Percentiles rank a stretch among this genome's conserved stretches.
Evolutionary conservation across 352 stramenopile species (phyloP).

Genomic region (Phytophthora sansomeana): DNA sequence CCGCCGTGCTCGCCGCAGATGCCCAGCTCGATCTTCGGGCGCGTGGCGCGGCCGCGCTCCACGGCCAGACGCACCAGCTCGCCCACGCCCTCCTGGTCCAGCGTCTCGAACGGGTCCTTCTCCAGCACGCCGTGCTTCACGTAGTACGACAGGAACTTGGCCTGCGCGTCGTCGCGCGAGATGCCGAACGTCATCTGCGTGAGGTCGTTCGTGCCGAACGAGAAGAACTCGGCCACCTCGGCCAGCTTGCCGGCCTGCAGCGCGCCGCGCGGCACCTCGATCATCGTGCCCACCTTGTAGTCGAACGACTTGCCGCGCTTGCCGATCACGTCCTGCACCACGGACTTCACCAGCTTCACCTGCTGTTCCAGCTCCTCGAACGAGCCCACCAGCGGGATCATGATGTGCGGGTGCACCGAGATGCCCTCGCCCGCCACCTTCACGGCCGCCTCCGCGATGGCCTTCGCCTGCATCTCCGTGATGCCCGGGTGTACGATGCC

Average conservation of each 20-base stretch:
- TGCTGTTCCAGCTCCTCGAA: slow-evolving; percentile 36
- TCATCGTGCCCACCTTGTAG: slow-evolving; percentile 43
- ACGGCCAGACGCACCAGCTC: slow-evolving; percentile 10
- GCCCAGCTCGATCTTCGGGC: slow-evolving; percentile 16
- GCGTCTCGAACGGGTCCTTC: slow-evolving; percentile 41
- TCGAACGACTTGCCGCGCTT: slow-evolving; percentile 31
- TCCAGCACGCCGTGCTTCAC: slow-evolving; percentile 25
- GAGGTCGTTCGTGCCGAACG: slow-evolving; percentile 13
- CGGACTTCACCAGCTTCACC: slow-evolving; percentile 36
- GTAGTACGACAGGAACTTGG: slow-evolving; percentile 34
- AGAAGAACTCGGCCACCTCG: slow-evolving; percentile 11
- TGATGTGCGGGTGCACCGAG: slow-evolving; percentile 35
- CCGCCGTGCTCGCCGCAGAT: slow-evolving; percentile 15
- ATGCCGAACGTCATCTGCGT: slow-evolving; percentile 14
- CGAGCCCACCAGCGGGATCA: slow-evolving; percentile 31
- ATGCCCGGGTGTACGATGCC: slow-evolving; percentile 40
- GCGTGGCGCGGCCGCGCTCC: slow-evolving; percentile 2
- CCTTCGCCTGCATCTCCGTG: slow-evolving; percentile 40
- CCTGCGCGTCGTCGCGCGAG: slow-evolving; percentile 10
- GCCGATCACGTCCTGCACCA: slow-evolving; percentile 34
- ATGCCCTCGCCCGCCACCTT: slow-evolving; percentile 20
- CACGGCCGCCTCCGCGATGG: slow-evolving; percentile 28
- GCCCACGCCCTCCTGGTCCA: slow-evolving; percentile 37
- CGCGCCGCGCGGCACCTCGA: slow-evolving; percentile 25
- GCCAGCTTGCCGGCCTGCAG: slow-evolving; percentile 13